phyloP scores from a whole-genome alignment of 345 rosid species.

The Euphorbia tirucalli region DNA sequence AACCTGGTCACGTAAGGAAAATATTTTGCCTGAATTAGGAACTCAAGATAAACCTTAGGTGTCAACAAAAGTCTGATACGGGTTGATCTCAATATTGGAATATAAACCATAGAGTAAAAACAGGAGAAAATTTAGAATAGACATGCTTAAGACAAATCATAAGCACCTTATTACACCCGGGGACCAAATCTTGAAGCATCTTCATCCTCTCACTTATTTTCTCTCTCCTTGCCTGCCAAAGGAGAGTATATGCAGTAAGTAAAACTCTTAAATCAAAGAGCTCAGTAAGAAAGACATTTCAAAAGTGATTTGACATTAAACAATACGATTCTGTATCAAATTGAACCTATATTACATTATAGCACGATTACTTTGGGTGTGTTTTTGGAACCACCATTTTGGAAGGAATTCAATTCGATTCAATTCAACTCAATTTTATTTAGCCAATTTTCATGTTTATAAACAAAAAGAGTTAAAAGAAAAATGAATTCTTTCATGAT shows the following conservation, averaged over 20 bases:
- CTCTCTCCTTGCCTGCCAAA: slow-evolving; percentile 78
- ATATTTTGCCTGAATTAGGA: not conserved
- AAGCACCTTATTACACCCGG: slow-evolving; percentile 86
- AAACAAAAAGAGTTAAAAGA: no score
- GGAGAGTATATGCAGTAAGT: not conserved
- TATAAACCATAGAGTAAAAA: not conserved
- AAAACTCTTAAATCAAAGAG: not conserved
- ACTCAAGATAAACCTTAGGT: not conserved
- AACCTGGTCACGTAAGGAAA: slow-evolving; percentile 39
- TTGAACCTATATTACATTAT: not conserved
- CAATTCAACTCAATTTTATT: no score
- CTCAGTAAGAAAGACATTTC: not conserved
- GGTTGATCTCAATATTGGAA: not conserved
- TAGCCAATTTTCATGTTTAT: no score
- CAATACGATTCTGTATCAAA: not conserved
- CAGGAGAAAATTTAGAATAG: not conserved
- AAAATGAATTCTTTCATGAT: no score
- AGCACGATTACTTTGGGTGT: no score
- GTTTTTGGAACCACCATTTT: no score
- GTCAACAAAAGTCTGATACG: not conserved
- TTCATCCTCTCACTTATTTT: slow-evolving; percentile 92
- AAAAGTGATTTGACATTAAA: not conserved
- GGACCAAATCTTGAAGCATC: slow-evolving; percentile 85
- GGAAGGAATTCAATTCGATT: no score
- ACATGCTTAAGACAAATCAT: not conserved